These are phyloP conservation scores for Emergomyces africanus DNA, from an alignment of 2,329 filamentous ascomycete genomes.

Conservation along the genomic window DNA sequence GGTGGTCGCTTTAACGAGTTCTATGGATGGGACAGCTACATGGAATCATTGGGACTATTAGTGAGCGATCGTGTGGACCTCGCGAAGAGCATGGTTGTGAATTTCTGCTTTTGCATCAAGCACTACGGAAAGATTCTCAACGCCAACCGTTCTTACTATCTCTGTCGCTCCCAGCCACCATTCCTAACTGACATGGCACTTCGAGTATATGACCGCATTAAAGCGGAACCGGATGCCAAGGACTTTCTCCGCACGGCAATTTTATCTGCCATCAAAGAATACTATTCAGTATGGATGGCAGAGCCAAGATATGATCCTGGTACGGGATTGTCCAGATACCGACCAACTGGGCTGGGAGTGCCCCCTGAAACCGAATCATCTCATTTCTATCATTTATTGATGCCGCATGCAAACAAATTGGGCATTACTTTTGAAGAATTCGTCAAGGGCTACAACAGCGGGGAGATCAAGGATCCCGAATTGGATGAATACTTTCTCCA, in stretches of 20 bases:
- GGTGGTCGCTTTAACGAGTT: slow-evolving; percentile 96
- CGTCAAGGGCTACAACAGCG: slow-evolving; percentile 74
- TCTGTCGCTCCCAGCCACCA: slow-evolving; percentile 85
- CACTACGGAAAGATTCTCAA: slow-evolving; percentile 99
- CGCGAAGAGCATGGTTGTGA: slow-evolving; percentile 85
- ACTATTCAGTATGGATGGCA: slow-evolving; percentile 75
- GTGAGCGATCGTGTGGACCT: slow-evolving; percentile 74
- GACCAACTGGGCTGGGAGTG: slow-evolving; percentile 70
- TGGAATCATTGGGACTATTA: slow-evolving; percentile 84
- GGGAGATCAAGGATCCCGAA: slow-evolving; percentile 65
- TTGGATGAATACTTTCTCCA: slow-evolving; percentile 93
- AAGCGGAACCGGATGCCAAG: slow-evolving; percentile 63
- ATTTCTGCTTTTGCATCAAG: slow-evolving; percentile 97
- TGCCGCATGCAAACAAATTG: slow-evolving; percentile 73
- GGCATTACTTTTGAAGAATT: slow-evolving; percentile 73
- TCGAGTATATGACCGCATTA: slow-evolving; percentile 85
- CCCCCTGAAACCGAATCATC: slow-evolving; percentile 82
- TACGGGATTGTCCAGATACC: slow-evolving; percentile 72
- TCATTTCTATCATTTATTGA: slow-evolving; percentile 73
- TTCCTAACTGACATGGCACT: slow-evolving; percentile 97
- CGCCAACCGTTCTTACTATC: slow-evolving; percentile 90
- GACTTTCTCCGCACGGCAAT: slow-evolving; percentile 73
- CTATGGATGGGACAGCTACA: slow-evolving; percentile 99
- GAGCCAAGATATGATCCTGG: slow-evolving; percentile 64
- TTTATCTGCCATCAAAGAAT: slow-evolving; percentile 92